These are phyloP conservation scores for Pleurotus tuber-regium DNA, from an alignment of 768 basidiomycete species.

Conservation along the genomic window DNA sequence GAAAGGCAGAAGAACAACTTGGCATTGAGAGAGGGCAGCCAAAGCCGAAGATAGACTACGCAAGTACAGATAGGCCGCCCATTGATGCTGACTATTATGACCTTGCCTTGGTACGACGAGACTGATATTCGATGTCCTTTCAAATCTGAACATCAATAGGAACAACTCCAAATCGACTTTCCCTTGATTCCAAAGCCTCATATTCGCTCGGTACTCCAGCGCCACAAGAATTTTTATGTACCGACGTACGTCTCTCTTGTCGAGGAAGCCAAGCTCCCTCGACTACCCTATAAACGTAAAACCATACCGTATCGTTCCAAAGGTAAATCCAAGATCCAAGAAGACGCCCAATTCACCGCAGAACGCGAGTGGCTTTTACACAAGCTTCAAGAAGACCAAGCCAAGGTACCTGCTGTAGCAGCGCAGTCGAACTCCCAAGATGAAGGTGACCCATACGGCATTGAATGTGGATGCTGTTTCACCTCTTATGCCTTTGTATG, in stretches of 20 bases:
- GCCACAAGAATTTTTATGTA: slow-evolving; percentile 53
- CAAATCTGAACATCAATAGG: too few species aligned
- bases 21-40: slow-evolving; percentile 21
- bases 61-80: slow-evolving; percentile 40
- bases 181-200: slow-evolving; percentile 54
- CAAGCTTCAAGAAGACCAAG: slow-evolving; percentile 40
- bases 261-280: slow-evolving; percentile 29
- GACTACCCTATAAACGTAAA: slow-evolving; percentile 37
- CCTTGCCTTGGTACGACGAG: slow-evolving; percentile 46
- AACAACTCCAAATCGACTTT: slow-evolving; percentile 54
- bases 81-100: slow-evolving; percentile 48
- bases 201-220: slow-evolving; percentile 41
- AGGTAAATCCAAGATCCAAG: slow-evolving; percentile 37
- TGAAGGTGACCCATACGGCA: slow-evolving; percentile 52
- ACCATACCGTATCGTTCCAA: slow-evolving; percentile 30
- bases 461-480: slow-evolving; percentile 92
- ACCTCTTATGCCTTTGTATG: slow-evolving; percentile 12
- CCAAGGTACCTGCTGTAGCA: slow-evolving; percentile 20
- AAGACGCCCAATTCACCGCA: slow-evolving; percentile 44
- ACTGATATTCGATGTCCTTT: slow-evolving; percentile 7
- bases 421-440: slow-evolving; percentile 30
- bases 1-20: slow-evolving; percentile 30
- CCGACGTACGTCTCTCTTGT: slow-evolving; percentile 58
- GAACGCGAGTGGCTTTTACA: slow-evolving; percentile 48
- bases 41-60: slow-evolving; percentile 55